phyloP scores from a whole-genome alignment of 2,329 filamentous ascomycete genomes.

The Colletotrichum higginsianum region DNA sequence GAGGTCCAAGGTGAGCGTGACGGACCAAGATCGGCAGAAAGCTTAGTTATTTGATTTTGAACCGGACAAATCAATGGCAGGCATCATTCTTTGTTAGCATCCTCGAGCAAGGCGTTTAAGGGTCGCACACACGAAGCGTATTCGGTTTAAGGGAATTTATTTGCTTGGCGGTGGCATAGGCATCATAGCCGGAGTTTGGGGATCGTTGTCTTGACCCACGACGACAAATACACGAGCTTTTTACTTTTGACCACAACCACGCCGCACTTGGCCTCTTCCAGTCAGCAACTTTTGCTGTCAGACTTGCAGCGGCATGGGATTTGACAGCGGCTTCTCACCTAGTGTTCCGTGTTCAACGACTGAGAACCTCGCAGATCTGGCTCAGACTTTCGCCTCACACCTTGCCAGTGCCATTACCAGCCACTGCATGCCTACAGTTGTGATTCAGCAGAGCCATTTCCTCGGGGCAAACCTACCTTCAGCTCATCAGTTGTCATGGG shows the following conservation, averaged over 20 bases:
- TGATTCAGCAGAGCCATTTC: not conserved
- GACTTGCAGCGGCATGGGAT: not conserved
- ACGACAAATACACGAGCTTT: not conserved
- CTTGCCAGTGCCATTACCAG: not conserved
- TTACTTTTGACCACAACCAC: not conserved
- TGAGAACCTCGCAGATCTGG: not conserved
- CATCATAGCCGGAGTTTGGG: not conserved
- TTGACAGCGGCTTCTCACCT: not conserved
- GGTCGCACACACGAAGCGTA: not conserved
- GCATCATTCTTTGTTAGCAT: not conserved
- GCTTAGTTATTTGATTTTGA: not conserved
- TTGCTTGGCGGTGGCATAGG: not conserved
- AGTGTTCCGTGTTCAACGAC: not conserved
- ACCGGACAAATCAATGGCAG: not conserved
- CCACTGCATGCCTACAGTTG: not conserved
- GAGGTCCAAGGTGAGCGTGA: not conserved
- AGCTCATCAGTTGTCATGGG: not conserved
- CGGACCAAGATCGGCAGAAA: slow-evolving; percentile 30
- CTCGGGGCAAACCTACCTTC: not conserved
- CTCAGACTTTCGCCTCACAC: not conserved
- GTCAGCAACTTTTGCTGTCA: no score
- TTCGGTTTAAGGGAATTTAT: no score
- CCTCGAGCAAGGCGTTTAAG: not conserved
- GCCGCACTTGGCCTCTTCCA: not conserved
- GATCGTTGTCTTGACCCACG: not conserved